Evolutionary conservation across 352 stramenopile species (phyloP), one percentile per base, ranked within the genome.

Genomic region (Phytopythium litorale): DNA sequence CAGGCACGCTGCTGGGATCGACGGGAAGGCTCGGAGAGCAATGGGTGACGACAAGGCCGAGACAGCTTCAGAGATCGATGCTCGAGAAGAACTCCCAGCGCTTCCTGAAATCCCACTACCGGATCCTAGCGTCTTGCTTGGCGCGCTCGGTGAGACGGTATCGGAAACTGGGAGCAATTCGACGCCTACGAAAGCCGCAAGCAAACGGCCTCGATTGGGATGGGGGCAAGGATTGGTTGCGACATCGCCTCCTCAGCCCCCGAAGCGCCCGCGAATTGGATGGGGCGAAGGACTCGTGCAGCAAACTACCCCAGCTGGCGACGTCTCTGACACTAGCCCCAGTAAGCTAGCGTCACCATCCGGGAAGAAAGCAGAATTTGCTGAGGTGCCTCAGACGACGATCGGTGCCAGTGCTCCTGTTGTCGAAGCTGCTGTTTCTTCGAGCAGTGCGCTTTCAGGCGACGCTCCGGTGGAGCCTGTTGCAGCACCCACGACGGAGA

Each of bases 221-320:
- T 96, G 87, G 87, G 87, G 87, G 4, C 87, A 96, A 73, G 87
- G 87, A 13, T 68, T 96, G n/a, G 75, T 91, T 5, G 79, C 79
- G 1, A 67, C 76, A 4, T 92, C 79, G 28, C 77, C 79, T 32
- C 79, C 79, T 37, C 71, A 85, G 43, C 75, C 79, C 56, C 64
- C 67, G 50, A 95, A 95, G 60, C 84, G 87, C 18, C 84, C 84
- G 52, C 79, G 87, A 18, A 87, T 95, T 68, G 84, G 82, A 12
- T 95, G 87, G 87, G 87, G 87, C 21, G 74, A 92, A 66, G 85
- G 85, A 30, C 63, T 94, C n/a, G 69, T 91, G 38, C 70, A 81
- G 35, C 63, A 84, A 40, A 23, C 45, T 35, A 19, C 52, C 1
- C 30, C 52, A 21, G 33, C 11, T 19, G 32, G 33, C 12, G 52